Evolutionary conservation across 192 early-diverging fungal species (phyloP).

Genomic region (Rhizoclosmatium globosum): DNA sequence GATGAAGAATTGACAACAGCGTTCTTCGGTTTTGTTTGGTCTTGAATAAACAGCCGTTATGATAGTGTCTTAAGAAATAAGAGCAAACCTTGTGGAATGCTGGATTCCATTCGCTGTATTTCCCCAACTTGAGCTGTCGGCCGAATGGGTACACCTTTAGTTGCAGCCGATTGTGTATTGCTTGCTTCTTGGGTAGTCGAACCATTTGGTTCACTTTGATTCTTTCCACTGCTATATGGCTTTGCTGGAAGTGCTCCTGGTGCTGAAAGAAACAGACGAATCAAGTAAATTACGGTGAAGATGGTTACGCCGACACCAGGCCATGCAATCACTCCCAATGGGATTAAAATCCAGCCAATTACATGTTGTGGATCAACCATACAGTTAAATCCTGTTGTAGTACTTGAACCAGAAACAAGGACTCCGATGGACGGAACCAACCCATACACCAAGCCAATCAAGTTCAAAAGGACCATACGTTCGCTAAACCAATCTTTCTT

Average conservation of each 20-base stretch:
- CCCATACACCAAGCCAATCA: neutral
- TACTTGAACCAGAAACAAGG: neutral
- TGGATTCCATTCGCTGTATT: neutral
- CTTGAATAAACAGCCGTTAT: neutral
- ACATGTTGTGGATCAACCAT: neutral
- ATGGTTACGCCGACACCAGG: neutral
- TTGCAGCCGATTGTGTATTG: neutral
- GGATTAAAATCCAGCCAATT: neutral
- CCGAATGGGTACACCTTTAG: neutral
- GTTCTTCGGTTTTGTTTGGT: neutral
- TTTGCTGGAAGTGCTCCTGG: neutral
- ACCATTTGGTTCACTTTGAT: neutral
- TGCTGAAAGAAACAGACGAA: neutral
- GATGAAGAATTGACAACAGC: neutral
- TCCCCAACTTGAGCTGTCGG: neutral
- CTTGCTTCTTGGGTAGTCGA: neutral
- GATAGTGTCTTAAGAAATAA: neutral
- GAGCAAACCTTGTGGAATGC: neutral
- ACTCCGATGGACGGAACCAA: neutral
- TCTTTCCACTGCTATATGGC: neutral
- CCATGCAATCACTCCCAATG: neutral
- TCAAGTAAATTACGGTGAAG: neutral
- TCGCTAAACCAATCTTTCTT: constrained; percentile 14
- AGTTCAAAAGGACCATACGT: neutral
- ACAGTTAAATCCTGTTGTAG: neutral